These are phyloP conservation scores for Thecaphora thlaspeos DNA, from an alignment of 1,284 basidiomycete species.

Conservation along the genomic window DNA sequence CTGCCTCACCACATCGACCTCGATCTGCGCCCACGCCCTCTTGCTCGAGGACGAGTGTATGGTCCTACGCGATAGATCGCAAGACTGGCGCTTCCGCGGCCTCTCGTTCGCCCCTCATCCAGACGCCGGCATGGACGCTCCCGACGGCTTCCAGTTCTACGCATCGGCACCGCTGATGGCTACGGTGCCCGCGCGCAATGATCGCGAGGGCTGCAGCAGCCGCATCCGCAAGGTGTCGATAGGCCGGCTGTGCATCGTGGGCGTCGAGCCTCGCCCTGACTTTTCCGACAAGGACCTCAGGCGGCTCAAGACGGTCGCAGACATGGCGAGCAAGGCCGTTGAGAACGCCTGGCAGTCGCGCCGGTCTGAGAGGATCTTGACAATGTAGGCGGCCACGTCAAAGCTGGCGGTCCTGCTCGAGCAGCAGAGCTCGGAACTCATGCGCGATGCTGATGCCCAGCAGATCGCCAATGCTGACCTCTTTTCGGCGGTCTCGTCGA, in stretches of 20 bases:
- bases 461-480: not conserved
- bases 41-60: not conserved
- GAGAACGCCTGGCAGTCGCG: not conserved
- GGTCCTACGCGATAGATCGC: not conserved
- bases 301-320: not conserved
- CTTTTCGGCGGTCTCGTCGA: not conserved
- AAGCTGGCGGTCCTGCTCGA: not conserved
- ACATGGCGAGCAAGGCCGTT: not conserved
- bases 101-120: not conserved
- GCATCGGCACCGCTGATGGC: conserved; percentile 1
- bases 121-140: not conserved
- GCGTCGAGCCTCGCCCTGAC: not conserved
- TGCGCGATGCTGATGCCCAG: not conserved
- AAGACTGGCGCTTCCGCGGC: not conserved
- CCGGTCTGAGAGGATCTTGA: not conserved
- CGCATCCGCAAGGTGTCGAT: not conserved
- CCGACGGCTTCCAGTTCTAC: not conserved
- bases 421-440: not conserved
- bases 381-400: not conserved
- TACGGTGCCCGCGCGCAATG: not conserved
- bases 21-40: not conserved
- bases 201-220: too few relatives aligned
- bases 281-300: not conserved
- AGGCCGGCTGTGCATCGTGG: not conserved
- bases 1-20: not conserved